Evolutionary conservation across 1,139 yeast genomes (phyloP).

Genomic region (Pichia sp.): DNA sequence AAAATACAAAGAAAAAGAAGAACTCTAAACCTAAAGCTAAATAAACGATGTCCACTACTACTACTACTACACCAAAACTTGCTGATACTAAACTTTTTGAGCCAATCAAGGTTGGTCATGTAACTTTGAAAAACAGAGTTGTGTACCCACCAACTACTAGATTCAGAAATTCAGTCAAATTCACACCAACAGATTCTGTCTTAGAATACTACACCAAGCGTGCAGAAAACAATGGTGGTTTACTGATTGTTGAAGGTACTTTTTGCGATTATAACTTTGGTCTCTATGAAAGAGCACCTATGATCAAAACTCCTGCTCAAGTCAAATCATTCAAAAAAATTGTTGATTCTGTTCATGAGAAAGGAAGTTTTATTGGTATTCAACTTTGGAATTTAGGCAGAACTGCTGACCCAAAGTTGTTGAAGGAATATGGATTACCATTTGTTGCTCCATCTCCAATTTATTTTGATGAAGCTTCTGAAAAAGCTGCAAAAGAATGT

Average conservation of each 20-base stretch:
- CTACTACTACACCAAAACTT: slow-evolving; percentile 7
- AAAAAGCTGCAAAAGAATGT: slow-evolving; percentile 28
- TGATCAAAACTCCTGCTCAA: slow-evolving; percentile 45
- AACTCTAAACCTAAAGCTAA: background rate
- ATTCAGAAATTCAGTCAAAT: slow-evolving; percentile 36
- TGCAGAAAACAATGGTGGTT: slow-evolving; percentile 47
- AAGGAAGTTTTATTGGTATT: slow-evolving; percentile 42
- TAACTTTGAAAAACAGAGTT: slow-evolving; percentile 34
- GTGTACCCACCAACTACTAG: slow-evolving; percentile 52
- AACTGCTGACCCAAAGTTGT: slow-evolving; percentile 36
- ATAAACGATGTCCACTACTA: no score
- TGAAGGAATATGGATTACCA: slow-evolving; percentile 33
- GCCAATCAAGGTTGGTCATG: slow-evolving; percentile 41
- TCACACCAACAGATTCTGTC: slow-evolving; percentile 41
- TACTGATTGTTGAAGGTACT: slow-evolving; percentile 46
- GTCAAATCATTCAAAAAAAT: slow-evolving; percentile 41
- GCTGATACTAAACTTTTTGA: slow-evolving; percentile 37
- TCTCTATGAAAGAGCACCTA: slow-evolving; percentile 41
- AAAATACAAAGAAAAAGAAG: background rate
- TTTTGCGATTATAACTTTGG: slow-evolving; percentile 39
- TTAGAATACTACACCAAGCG: slow-evolving; percentile 47
- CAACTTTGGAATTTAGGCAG: slow-evolving; percentile 64
- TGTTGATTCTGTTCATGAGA: slow-evolving; percentile 49
- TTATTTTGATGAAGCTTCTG: slow-evolving; percentile 30
- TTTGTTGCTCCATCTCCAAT: slow-evolving; percentile 43